Percentiles rank a stretch among this genome's conserved stretches.
phyloP scores from a whole-genome alignment of 805 yeast species.

The Nematodospora valgi region DNA sequence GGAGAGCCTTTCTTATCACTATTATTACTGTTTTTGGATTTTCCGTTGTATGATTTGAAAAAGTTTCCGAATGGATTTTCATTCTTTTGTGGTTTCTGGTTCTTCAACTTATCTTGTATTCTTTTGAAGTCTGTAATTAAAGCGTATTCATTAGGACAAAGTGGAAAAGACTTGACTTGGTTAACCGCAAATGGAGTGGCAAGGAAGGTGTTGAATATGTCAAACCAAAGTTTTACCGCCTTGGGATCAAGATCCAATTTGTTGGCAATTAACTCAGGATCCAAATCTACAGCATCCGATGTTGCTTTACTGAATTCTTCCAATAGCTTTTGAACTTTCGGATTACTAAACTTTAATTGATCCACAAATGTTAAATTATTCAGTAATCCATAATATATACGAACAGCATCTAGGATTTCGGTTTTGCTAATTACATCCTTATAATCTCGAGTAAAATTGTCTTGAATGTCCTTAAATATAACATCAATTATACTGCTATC shows the following conservation, averaged over 20 bases:
- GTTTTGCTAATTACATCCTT: not conserved
- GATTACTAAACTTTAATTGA: conserved; percentile 25
- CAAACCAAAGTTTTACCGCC: conserved; percentile 25
- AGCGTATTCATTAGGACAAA: conserved; percentile 28
- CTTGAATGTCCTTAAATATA: conserved; percentile 2
- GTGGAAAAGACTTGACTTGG: conserved; percentile 18
- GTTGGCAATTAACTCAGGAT: conserved; percentile 3
- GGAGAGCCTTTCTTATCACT: too few relatives aligned
- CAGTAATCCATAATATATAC: conserved; percentile 27
- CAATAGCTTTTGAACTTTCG: conserved; percentile 19
- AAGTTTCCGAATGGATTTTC: conserved; percentile 7
- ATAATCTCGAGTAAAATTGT: not conserved
- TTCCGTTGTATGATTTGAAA: conserved; percentile 6
- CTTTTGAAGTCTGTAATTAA: not conserved
- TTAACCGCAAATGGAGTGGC: conserved; percentile 22
- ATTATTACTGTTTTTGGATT: conserved; percentile 8
- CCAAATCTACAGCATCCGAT: conserved; percentile 3
- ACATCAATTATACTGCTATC: not conserved
- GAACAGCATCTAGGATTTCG: conserved; percentile 6
- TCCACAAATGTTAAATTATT: conserved; percentile 23
- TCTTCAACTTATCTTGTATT: too few relatives aligned
- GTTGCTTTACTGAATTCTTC: not conserved
- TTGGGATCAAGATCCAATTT: conserved; percentile 12
- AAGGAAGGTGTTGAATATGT: conserved; percentile 24
- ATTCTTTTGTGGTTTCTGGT: too few relatives aligned